Conservation (phyloP, 2,329 filamentous ascomycete species). For the Talaromyces albobiverticillius region DNA sequence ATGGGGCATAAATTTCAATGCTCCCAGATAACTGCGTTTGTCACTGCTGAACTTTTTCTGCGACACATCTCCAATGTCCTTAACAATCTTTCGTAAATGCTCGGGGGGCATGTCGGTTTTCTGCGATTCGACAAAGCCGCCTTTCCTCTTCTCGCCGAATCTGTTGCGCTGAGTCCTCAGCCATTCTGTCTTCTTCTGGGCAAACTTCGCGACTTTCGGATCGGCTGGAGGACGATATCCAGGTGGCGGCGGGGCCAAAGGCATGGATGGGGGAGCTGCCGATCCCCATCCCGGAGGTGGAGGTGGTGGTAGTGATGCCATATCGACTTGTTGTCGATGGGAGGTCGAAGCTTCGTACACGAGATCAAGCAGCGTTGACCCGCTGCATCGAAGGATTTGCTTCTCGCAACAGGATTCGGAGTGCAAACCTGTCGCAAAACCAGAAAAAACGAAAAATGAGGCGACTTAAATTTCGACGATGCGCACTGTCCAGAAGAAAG, state of each 20-base stretch:
- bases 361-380: constrained; percentile 32
- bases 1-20: constrained; percentile 98
- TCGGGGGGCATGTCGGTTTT: constrained; percentile 99
- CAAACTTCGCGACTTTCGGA: constrained; percentile 87
- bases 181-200: constrained; percentile 99
- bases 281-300: constrained; percentile 67
- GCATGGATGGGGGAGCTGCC: constrained; percentile 50
- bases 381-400: constrained; percentile 21
- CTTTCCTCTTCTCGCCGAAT: constrained; percentile 95
- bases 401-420: constrained; percentile 8
- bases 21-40: constrained; percentile 95
- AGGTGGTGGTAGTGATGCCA: constrained; percentile 62
- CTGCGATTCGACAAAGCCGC: constrained; percentile 94
- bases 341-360: constrained; percentile 13
- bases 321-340: constrained; percentile 31
- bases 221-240: constrained; percentile 79
- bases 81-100: constrained; percentile 96
- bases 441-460: constrained; percentile 2
- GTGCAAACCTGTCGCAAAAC: constrained; percentile 2
- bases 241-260: constrained; percentile 72
- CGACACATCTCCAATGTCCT: constrained; percentile 97
- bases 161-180: constrained; percentile 83
- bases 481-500: constrained; percentile 19
- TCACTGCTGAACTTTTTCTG: constrained; percentile 99
- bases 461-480: constrained; percentile 11